Evolutionary conservation across 345 rosid genomes (phyloP), one percentile per base, ranked within the genome.

Genomic region (Hibiscus tridactylites): DNA sequence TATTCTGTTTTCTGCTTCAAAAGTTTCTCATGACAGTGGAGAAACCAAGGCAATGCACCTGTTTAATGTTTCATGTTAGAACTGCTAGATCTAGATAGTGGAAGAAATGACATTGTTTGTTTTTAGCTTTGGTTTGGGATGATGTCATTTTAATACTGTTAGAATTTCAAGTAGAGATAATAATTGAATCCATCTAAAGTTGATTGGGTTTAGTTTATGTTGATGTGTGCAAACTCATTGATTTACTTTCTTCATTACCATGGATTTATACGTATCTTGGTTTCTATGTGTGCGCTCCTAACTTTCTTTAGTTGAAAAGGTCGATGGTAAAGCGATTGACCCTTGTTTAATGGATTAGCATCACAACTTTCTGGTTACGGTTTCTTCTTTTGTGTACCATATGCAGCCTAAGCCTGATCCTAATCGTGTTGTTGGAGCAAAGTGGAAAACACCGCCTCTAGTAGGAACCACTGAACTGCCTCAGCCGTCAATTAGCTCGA

Each of bases 361-460:
- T 64, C 3, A 50, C 16, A 8, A 44, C n/a, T 68, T 12, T 6
- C 37, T 65, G 71, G 72, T 76, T 66, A 73, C 70, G 54, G 76
- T 21, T 66, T 59, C 59, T 62, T 71, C 57, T 78, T 54, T 8
- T 61, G 71, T 70, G 77, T 65, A 21, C 37, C 67, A 1, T 76
- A 9, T 82, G 83, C 85, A 88, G 93, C 81, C 73, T 2, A 91
- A 82, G 81, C 81, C 87, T 13, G 81, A 82, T 50, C 71, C 85
- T 60, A 71, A 63, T 71, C 44, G 42, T 67, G 39, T 76, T 66
- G 37, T 66, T 60, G 82, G 77, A 73, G 63, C 26, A 71, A 91
- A 84, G 79, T 75, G 86, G 74, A 86, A 86, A 73, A 78, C 74
- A 53, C 65, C 75, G 13, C 74, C 82, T 46, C 73, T 28, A 35